Evolutionary conservation across 2,329 filamentous ascomycete species (phyloP).

Genomic region (Diaporthe destruens): DNA sequence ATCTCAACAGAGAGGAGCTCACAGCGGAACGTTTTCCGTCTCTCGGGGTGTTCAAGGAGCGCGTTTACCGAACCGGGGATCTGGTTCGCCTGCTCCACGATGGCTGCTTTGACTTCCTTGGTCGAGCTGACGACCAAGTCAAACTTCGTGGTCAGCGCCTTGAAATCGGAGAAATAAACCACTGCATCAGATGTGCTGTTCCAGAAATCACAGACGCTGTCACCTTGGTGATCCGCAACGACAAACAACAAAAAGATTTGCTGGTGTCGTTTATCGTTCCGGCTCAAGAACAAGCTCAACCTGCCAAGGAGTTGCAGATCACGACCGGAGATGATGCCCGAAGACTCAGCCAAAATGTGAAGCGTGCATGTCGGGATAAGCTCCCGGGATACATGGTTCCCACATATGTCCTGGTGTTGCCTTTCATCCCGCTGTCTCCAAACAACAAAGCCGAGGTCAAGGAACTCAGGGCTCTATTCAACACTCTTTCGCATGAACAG

Average conservation of each 20-base stretch:
- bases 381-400: slow-evolving; percentile 93
- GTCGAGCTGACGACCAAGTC: slow-evolving; percentile 90
- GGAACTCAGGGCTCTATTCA: slow-evolving; percentile 75
- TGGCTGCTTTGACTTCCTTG: slow-evolving; percentile 87
- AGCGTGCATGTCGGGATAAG: slow-evolving; percentile 73
- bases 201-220: slow-evolving; percentile 74
- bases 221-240: slow-evolving; percentile 79
- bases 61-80: slow-evolving; percentile 90
- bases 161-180: slow-evolving; percentile 92
- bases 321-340: slow-evolving; percentile 51
- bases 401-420: slow-evolving; percentile 81
- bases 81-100: slow-evolving; percentile 85
- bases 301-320: slow-evolving; percentile 44
- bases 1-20: slow-evolving; percentile 83
- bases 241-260: slow-evolving; percentile 83
- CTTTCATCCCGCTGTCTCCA: slow-evolving; percentile 80
- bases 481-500: slow-evolving; percentile 68
- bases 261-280: slow-evolving; percentile 80
- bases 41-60: slow-evolving; percentile 66
- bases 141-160: slow-evolving; percentile 91
- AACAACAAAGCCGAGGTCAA: slow-evolving; percentile 92
- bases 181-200: slow-evolving; percentile 76
- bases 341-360: slow-evolving; percentile 60
- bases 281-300: background rate
- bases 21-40: slow-evolving; percentile 82